Percentiles rank a stretch among this genome's conserved stretches.
These are phyloP conservation scores for Macrophomina phaseolina DNA, from an alignment of 2,329 filamentous ascomycete species.

Conservation along the genomic window DNA sequence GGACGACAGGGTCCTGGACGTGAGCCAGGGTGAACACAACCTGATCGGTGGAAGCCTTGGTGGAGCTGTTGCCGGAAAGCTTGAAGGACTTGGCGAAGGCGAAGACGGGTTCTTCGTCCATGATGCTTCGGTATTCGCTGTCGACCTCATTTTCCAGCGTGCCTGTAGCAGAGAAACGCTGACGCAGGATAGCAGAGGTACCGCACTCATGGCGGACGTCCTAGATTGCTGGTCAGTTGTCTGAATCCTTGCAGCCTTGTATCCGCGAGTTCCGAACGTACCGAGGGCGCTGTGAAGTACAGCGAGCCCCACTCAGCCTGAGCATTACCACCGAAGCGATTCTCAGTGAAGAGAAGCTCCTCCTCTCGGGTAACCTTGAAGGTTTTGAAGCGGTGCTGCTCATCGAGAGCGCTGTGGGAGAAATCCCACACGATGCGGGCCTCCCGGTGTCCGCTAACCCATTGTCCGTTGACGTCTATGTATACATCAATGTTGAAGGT, in stretches of 20 bases:
- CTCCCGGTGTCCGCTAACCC: slow-evolving; percentile 77
- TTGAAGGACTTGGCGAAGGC: slow-evolving; percentile 63
- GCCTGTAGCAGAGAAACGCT: slow-evolving; percentile 71
- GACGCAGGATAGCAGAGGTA: slow-evolving; percentile 68
- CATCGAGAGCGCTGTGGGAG: slow-evolving; percentile 50
- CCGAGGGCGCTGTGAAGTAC: slow-evolving; percentile 72
- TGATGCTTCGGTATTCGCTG: slow-evolving; percentile 69
- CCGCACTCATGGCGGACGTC: slow-evolving; percentile 74
- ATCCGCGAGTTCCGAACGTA: slow-evolving; percentile 34
- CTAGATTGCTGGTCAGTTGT: slow-evolving; percentile 31
- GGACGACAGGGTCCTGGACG: slow-evolving; percentile 78
- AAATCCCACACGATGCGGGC: slow-evolving; percentile 75
- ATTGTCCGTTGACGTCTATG: slow-evolving; percentile 64
- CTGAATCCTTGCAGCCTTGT: slow-evolving; percentile 30
- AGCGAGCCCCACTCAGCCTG: slow-evolving; percentile 84
- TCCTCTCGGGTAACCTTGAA: slow-evolving; percentile 67
- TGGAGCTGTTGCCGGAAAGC: slow-evolving; percentile 33
- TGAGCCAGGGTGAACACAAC: slow-evolving; percentile 78
- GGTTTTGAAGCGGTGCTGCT: slow-evolving; percentile 60
- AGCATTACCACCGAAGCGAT: slow-evolving; percentile 56
- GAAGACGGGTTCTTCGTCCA: slow-evolving; percentile 81
- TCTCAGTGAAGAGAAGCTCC: slow-evolving; percentile 77
- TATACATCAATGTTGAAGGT: slow-evolving; percentile 59
- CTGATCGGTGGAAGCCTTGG: slow-evolving; percentile 43
- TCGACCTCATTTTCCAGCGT: slow-evolving; percentile 71